These are phyloP conservation scores for Penicillium longicatenatum DNA, from an alignment of 495 filamentous ascomycete genomes.

Conservation along the genomic window DNA sequence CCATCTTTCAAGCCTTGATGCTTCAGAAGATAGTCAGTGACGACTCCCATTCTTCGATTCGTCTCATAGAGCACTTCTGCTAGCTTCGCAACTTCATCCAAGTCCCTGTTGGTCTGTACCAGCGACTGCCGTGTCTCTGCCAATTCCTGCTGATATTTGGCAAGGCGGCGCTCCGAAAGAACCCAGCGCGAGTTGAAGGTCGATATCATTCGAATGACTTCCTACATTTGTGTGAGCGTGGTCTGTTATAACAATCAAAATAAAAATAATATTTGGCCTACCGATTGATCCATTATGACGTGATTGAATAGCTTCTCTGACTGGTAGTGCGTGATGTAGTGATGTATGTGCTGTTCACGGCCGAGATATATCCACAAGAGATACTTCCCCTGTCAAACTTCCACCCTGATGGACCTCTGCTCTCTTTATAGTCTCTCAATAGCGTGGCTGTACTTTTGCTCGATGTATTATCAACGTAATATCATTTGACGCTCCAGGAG, in stretches of 20 bases:
- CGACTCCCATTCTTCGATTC: slow-evolving; percentile 13
- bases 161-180: slow-evolving; percentile 9
- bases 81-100: slow-evolving; percentile 12
- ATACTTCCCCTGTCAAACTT: too few species aligned
- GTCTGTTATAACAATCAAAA: neutral
- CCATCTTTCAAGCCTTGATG: slow-evolving; percentile 11
- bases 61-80: slow-evolving; percentile 18
- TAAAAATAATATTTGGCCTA: slow-evolving; percentile 7
- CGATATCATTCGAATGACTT: slow-evolving; percentile 15
- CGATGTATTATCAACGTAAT: too few species aligned
- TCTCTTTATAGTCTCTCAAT: too few species aligned
- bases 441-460: too few species aligned
- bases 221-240: slow-evolving; percentile 1
- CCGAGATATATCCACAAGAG: too few species aligned
- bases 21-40: slow-evolving; percentile 14
- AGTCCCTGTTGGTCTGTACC: slow-evolving; percentile 8
- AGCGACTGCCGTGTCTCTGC: slow-evolving; percentile 5
- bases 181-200: slow-evolving; percentile 11
- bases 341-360: too few species aligned
- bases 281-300: slow-evolving; percentile 31
- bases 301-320: too few species aligned
- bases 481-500: too few species aligned
- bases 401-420: too few species aligned
- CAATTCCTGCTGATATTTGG: slow-evolving; percentile 14
- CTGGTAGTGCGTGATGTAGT: too few species aligned